Evolutionary conservation across 345 rosid species (phyloP).

Genomic region (Linum lewisii): DNA sequence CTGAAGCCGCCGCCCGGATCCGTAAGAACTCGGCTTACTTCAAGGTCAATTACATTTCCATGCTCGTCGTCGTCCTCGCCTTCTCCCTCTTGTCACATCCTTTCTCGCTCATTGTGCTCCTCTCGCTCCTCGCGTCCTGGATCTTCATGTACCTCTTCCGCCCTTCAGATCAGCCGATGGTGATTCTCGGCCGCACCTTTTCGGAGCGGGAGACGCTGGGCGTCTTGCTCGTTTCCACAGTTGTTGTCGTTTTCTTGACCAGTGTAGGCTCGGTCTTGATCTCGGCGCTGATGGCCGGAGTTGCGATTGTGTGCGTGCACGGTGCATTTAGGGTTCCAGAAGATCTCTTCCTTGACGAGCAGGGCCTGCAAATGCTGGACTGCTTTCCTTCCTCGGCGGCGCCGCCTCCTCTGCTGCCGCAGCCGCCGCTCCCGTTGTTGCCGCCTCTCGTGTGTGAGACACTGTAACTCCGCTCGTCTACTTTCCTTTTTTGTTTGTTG

Average conservation of each 20-base stretch:
- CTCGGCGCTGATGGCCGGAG: conserved; percentile 57
- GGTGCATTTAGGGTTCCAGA: conserved; percentile 87
- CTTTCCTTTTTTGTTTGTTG: not conserved
- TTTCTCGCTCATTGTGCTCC: conserved; percentile 60
- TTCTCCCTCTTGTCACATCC: conserved; percentile 67
- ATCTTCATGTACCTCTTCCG: conserved; percentile 60
- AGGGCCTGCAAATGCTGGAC: conserved; percentile 49
- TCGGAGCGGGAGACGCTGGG: conserved; percentile 71
- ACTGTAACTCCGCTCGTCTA: not conserved
- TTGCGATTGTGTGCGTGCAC: conserved; percentile 59
- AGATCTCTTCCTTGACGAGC: conserved; percentile 74
- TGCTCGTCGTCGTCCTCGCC: conserved; percentile 52
- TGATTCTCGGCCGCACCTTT: conserved; percentile 56
- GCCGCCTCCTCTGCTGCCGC: conserved; percentile 54
- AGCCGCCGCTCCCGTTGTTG: conserved; percentile 41
- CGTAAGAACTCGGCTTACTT: conserved; percentile 52
- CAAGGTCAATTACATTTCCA: conserved; percentile 59
- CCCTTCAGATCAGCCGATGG: conserved; percentile 65
- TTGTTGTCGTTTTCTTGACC: conserved; percentile 65
- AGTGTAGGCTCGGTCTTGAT: conserved; percentile 68
- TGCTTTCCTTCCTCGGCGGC: conserved; percentile 64
- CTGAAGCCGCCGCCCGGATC: conserved; percentile 69
- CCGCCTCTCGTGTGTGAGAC: conserved; percentile 41
- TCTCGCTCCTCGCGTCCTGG: conserved; percentile 55
- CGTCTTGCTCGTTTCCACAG: conserved; percentile 37